These are phyloP conservation scores for Misopates orontium DNA, from an alignment of 257 asterid species.

Conservation along the genomic window DNA sequence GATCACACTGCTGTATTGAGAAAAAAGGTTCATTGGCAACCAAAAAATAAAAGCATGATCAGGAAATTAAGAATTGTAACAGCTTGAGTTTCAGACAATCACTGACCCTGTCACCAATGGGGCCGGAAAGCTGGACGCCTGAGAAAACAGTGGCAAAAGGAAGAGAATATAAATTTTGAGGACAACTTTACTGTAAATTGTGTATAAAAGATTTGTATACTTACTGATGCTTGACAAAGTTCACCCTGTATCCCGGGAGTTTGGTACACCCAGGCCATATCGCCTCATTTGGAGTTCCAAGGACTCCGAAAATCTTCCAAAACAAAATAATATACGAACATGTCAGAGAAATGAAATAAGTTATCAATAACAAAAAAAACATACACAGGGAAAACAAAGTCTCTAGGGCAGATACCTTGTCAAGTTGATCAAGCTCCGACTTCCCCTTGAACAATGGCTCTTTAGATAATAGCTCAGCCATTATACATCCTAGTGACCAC, in stretches of 20 bases:
- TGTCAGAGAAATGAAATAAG: neutral
- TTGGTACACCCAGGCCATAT: conserved; percentile 89
- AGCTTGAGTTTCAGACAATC: too few species aligned
- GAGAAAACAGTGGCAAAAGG: conserved; percentile 76
- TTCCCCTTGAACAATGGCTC: conserved; percentile 77
- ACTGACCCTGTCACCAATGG: conserved; percentile 44
- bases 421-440: conserved; percentile 75
- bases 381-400: neutral
- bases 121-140: conserved; percentile 85
- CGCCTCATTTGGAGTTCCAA: conserved; percentile 85
- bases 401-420: conserved; percentile 61
- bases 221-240: conserved; percentile 81
- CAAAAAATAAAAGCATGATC: neutral
- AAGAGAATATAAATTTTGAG: conserved; percentile 47
- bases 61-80: too few species aligned
- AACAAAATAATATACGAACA: conserved; percentile 16
- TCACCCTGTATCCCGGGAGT: conserved; percentile 80
- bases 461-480: conserved; percentile 76
- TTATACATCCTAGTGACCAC: conserved; percentile 97
- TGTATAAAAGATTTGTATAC: conserved; percentile 41
- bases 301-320: conserved; percentile 64
- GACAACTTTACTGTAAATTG: neutral
- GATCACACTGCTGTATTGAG: neutral
- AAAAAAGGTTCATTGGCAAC: neutral
- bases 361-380: neutral